A percentile compares a stretch with the other conserved stretches of the same genome.
These are phyloP conservation scores for Fraxinus excelsior DNA, from an alignment of 257 asterid genomes.

Conservation along the genomic window DNA sequence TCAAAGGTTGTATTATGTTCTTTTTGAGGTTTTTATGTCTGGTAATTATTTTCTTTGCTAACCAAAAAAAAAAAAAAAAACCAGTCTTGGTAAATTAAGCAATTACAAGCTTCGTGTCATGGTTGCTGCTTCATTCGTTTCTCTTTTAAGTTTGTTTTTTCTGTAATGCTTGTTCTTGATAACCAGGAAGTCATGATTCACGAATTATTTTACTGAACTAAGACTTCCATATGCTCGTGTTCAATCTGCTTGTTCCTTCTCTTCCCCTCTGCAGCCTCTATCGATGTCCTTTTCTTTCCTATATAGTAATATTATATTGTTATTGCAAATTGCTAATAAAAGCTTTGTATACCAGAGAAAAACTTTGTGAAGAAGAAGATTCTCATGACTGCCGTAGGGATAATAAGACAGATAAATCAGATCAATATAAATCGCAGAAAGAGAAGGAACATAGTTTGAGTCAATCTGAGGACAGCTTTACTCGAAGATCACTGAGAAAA, in stretches of 20 bases:
- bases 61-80: neutral
- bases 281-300: constrained; percentile 12
- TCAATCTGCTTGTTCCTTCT: neutral
- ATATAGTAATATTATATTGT: neutral
- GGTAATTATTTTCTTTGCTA: neutral
- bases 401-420: constrained; percentile 36
- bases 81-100: neutral
- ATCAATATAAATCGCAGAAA: constrained; percentile 30
- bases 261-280: neutral
- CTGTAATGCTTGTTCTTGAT: neutral
- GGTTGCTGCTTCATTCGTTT: neutral
- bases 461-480: constrained; percentile 56
- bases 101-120: neutral
- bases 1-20: neutral
- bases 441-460: constrained; percentile 43
- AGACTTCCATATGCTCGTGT: neutral
- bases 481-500: constrained; percentile 40
- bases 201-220: neutral
- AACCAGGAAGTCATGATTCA: neutral
- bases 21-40: neutral
- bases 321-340: constrained; percentile 27
- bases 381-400: constrained; percentile 33
- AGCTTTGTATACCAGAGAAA: constrained; percentile 43
- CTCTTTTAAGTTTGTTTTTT: neutral
- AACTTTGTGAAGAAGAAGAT: constrained; percentile 39